Evolutionary conservation across 1,284 basidiomycete species (phyloP).

Genomic region (Moesziomyces parantarcticus): DNA sequence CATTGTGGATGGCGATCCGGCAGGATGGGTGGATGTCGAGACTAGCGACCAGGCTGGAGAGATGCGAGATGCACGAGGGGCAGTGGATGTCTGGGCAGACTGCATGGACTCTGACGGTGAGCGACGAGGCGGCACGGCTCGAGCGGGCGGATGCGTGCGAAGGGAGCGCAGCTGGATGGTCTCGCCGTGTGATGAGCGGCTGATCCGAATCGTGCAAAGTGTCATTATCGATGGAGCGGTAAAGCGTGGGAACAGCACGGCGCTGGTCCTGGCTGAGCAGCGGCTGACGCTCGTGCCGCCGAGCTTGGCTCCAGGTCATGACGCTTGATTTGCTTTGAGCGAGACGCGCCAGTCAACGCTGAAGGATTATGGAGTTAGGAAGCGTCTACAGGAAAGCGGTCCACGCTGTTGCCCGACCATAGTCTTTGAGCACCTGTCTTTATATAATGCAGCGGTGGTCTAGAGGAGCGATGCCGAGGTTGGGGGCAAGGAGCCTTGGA

Average conservation of each 20-base stretch:
- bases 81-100: constrained; percentile 66
- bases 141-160: constrained; percentile 8
- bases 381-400: no score
- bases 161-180: not conserved
- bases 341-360: not conserved
- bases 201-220: not conserved
- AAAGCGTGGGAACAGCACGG: not conserved
- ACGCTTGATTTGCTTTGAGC: not conserved
- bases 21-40: constrained; percentile 20
- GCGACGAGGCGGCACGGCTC: not conserved
- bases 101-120: constrained; percentile 20
- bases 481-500: no score
- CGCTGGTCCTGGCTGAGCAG: not conserved
- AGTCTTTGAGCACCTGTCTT: no score
- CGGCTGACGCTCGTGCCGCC: not conserved
- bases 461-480: no score
- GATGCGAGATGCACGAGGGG: constrained; percentile 69
- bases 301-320: not conserved
- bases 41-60: constrained; percentile 61
- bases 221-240: not conserved
- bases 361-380: not conserved
- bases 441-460: no score
- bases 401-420: no score
- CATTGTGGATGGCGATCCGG: constrained; percentile 27
- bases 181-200: constrained; percentile 7